Evolutionary conservation across 2,329 filamentous ascomycete species (phyloP).

Genomic region (Keithomyces neogunnii): DNA sequence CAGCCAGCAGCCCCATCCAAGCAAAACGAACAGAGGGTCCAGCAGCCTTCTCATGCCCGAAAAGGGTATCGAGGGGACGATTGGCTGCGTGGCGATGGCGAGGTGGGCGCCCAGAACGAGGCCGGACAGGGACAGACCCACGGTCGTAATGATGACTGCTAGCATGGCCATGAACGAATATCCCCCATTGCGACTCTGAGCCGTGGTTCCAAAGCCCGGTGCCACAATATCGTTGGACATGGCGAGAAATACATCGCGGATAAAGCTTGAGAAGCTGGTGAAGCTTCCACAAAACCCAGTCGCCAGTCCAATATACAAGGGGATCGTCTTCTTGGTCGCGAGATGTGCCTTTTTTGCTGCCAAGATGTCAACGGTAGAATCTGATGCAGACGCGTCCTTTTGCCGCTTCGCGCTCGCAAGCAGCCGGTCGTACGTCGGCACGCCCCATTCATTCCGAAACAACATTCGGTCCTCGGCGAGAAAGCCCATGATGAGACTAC

Average conservation of each 20-base stretch:
- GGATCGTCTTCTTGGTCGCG: constrained; percentile 73
- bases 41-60: constrained; percentile 47
- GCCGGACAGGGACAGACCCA: constrained; percentile 61
- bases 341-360: constrained; percentile 49
- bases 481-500: constrained; percentile 78
- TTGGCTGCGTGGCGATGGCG: constrained; percentile 50
- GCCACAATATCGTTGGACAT: constrained; percentile 61
- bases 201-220: constrained; percentile 26
- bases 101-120: constrained; percentile 68
- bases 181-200: constrained; percentile 53
- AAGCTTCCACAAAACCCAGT: constrained; percentile 87
- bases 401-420: constrained; percentile 21
- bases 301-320: constrained; percentile 77
- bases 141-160: constrained; percentile 64
- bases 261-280: constrained; percentile 83
- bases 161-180: constrained; percentile 77
- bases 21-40: constrained; percentile 53
- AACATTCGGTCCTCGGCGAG: constrained; percentile 69
- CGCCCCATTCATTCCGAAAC: constrained; percentile 61
- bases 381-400: constrained; percentile 18
- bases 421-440: constrained; percentile 27
- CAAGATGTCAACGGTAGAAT: constrained; percentile 24
- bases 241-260: constrained; percentile 71
- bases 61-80: constrained; percentile 54
- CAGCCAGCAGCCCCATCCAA: constrained; percentile 71